These are phyloP conservation scores for Orobanche coerulescens DNA, from an alignment of 257 asterid genomes.

Conservation along the genomic window DNA sequence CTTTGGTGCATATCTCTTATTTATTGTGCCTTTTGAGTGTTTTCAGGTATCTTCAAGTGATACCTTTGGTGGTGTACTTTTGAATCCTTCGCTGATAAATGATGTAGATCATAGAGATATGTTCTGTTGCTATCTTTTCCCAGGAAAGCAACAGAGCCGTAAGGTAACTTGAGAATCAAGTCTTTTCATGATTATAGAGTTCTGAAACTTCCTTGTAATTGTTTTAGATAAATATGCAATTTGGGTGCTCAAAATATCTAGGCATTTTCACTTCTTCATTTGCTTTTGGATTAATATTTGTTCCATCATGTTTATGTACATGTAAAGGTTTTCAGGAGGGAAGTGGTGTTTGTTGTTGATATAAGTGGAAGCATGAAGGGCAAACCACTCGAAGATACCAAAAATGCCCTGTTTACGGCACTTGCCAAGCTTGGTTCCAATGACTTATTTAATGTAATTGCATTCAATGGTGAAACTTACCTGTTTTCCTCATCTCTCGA, in stretches of 20 bases:
- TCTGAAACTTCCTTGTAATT: conserved; percentile 7
- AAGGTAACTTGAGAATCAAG: conserved; percentile 37
- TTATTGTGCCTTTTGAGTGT: conserved; percentile 10
- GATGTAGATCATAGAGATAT: conserved; percentile 67
- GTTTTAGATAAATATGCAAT: neutral
- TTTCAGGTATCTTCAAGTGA: conserved; percentile 57
- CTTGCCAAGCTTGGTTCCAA: conserved; percentile 51
- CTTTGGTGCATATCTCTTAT: conserved; percentile 6
- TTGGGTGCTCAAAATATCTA: conserved; percentile 2
- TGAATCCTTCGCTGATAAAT: conserved; percentile 51
- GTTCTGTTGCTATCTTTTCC: conserved; percentile 77
- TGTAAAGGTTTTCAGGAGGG: conserved; percentile 53
- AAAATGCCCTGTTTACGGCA: conserved; percentile 48
- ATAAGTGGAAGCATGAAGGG: conserved; percentile 73
- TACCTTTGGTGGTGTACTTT: conserved; percentile 52
- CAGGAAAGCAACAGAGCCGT: conserved; percentile 42
- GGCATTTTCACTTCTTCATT: conserved; percentile 10
- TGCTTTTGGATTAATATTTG: conserved; percentile 16
- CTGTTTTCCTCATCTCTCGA: conserved; percentile 48
- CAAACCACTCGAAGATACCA: conserved; percentile 52
- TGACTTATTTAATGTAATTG: conserved; percentile 51
- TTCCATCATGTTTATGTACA: conserved; percentile 15
- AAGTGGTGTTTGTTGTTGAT: conserved; percentile 63
- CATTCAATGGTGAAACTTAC: conserved; percentile 48
- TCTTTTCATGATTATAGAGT: conserved; percentile 6